These are phyloP conservation scores for Penicillium arizonense DNA, from an alignment of 495 filamentous ascomycete genomes.

Conservation along the genomic window DNA sequence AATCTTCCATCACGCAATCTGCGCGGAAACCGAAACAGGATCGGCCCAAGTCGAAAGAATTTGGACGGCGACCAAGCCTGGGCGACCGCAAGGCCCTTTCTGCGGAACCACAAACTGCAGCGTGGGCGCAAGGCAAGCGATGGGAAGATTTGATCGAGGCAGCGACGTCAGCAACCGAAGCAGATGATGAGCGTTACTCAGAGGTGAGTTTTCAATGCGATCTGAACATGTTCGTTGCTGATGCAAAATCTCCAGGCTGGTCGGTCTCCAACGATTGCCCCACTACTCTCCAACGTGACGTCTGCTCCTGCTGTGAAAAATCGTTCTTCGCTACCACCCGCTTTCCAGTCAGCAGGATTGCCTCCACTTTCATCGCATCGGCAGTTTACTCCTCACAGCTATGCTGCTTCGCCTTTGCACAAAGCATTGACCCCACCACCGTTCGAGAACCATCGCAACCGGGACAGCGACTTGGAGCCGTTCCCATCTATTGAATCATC, in stretches of 20 bases:
- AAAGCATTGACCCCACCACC: constrained; percentile 81
- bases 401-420: constrained; percentile 83
- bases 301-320: constrained; percentile 50
- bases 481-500: constrained; percentile 83
- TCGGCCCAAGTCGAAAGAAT: constrained; percentile 70
- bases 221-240: background rate
- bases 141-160: constrained; percentile 96
- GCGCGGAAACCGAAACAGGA: constrained; percentile 73
- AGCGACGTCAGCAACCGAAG: constrained; percentile 83
- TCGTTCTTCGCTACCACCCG: constrained; percentile 77
- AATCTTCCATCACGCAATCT: constrained; percentile 77
- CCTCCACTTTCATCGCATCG: constrained; percentile 45
- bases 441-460: constrained; percentile 54
- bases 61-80: constrained; percentile 62
- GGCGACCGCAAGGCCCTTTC: constrained; percentile 80
- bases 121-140: constrained; percentile 74
- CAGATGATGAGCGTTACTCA: constrained; percentile 79
- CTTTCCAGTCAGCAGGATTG: constrained; percentile 39
- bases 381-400: constrained; percentile 63
- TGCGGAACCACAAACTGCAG: constrained; percentile 71
- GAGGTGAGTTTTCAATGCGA: constrained; percentile 29
- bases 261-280: constrained; percentile 62
- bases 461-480: constrained; percentile 62
- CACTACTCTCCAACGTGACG: constrained; percentile 41
- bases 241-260: constrained; percentile 39